Conservation (phyloP, 2,329 filamentous ascomycete genomes). For the Didymella exigua region DNA sequence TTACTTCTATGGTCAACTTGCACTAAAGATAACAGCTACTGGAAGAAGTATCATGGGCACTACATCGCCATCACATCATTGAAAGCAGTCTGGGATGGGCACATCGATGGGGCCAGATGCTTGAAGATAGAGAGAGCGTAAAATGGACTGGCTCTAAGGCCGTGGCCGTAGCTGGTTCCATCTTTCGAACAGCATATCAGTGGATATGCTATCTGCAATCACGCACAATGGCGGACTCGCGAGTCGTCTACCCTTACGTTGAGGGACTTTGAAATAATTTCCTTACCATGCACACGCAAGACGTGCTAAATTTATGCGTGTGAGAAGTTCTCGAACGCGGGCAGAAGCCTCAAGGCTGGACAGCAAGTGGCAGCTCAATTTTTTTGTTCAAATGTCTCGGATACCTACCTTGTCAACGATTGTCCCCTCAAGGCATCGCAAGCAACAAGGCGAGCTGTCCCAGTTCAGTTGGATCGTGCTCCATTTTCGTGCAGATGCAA, state of each 20-base stretch:
- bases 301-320: not conserved
- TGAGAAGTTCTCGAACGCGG: not conserved
- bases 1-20: not conserved
- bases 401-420: not conserved
- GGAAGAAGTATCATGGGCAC: not conserved
- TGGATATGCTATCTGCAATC: not conserved
- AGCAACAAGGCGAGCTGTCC: not conserved
- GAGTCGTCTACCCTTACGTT: not conserved
- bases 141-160: not conserved
- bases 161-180: too few species aligned
- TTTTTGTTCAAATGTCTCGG: slow-evolving; percentile 9
- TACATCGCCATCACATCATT: not conserved
- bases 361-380: not conserved
- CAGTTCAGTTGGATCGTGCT: not conserved
- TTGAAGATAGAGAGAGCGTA: not conserved
- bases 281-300: not conserved
- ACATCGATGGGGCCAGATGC: not conserved
- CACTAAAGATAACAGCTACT: not conserved
- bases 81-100: not conserved
- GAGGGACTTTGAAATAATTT: not conserved
- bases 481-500: not conserved
- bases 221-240: not conserved
- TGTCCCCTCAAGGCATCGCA: not conserved
- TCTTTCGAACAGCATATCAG: not conserved
- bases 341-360: not conserved